Evolutionary conservation across 192 early-diverging fungal species (phyloP).

Genomic region (Coemansia sp.): DNA sequence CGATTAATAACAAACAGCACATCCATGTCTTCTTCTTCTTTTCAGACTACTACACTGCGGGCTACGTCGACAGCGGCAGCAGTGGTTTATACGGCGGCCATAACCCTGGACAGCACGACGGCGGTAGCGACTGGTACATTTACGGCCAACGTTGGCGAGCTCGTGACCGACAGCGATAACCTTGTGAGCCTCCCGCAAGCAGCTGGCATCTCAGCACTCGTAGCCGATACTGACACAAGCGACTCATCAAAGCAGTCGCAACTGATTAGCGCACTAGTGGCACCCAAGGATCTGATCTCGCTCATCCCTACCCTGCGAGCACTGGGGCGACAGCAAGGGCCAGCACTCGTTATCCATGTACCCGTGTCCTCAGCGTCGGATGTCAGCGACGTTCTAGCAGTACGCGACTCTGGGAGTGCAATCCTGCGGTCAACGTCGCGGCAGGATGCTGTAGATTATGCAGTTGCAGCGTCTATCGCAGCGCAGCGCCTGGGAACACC

Average conservation of each 20-base stretch:
- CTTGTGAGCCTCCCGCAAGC: slow-evolving; percentile 21
- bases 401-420: slow-evolving; percentile 76
- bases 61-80: slow-evolving; percentile 31
- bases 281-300: slow-evolving; percentile 17
- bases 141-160: slow-evolving; percentile 3
- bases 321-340: slow-evolving; percentile 18
- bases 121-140: slow-evolving; percentile 6
- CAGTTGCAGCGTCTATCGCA: slow-evolving; percentile 74
- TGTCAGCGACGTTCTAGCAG: slow-evolving; percentile 64
- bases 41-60: slow-evolving; percentile 12
- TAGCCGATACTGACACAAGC: background rate
- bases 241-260: background rate
- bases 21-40: background rate
- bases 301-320: slow-evolving; percentile 48
- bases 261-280: slow-evolving; percentile 15
- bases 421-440: slow-evolving; percentile 71
- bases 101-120: slow-evolving; percentile 17
- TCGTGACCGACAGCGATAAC: slow-evolving; percentile 11
- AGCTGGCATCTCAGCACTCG: slow-evolving; percentile 18
- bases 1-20: background rate
- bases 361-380: slow-evolving; percentile 25
- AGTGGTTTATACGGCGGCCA: slow-evolving; percentile 29
- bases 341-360: slow-evolving; percentile 35
- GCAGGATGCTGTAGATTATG: slow-evolving; percentile 82
- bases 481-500: slow-evolving; percentile 59